Conservation (phyloP, 2,329 filamentous ascomycete species). For the Orbilia ellipsospora region DNA sequence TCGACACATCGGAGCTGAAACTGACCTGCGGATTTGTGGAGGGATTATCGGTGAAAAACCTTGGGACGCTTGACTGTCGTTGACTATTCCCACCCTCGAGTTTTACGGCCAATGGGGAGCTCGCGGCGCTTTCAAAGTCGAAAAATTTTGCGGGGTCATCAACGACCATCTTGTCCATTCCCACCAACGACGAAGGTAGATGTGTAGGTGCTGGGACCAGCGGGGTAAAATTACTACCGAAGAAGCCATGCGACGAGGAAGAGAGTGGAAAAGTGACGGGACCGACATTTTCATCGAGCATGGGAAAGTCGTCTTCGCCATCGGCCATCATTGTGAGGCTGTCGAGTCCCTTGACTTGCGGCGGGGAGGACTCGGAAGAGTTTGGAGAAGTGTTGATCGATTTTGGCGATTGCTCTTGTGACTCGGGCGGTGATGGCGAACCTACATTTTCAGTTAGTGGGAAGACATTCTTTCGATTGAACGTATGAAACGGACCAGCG, state of each 20-base stretch:
- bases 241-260: constrained; percentile 46
- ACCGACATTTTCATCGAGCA: constrained; percentile 42
- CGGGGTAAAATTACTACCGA: constrained; percentile 53
- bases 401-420: constrained; percentile 53
- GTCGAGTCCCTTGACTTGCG: constrained; percentile 43
- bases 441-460: constrained; percentile 4
- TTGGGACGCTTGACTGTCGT: constrained; percentile 44
- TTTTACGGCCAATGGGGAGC: constrained; percentile 54
- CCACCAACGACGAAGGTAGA: constrained; percentile 20
- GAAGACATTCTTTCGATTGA: too few relatives aligned
- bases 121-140: constrained; percentile 57
- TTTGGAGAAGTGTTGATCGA: constrained; percentile 52
- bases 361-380: constrained; percentile 48
- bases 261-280: constrained; percentile 39
- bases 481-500: constrained; percentile 4
- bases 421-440: constrained; percentile 54
- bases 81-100: constrained; percentile 32
- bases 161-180: constrained; percentile 44
- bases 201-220: constrained; percentile 44
- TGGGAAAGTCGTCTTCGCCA: constrained; percentile 50
- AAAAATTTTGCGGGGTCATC: constrained; percentile 54
- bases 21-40: constrained; percentile 37
- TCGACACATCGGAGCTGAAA: constrained; percentile 35
- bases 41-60: constrained; percentile 36
- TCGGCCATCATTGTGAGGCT: constrained; percentile 52